A percentile compares a stretch with the other conserved stretches of the same genome.
Conservation (phyloP, 148 eudicot genomes). For the Cornus suecica region DNA sequence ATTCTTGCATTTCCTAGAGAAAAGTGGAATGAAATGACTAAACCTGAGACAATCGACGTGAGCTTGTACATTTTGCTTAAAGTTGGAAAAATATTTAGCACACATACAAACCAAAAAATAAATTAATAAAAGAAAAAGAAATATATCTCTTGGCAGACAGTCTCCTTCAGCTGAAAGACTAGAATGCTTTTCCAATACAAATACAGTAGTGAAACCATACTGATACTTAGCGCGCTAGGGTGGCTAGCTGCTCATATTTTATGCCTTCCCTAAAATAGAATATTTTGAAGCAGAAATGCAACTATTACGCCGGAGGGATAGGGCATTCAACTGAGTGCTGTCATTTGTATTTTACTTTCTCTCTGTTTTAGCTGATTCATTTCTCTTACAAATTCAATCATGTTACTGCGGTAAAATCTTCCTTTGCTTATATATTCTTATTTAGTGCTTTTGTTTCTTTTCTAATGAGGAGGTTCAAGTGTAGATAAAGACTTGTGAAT, state of each 20-base stretch:
- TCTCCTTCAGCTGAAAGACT: too few relatives aligned
- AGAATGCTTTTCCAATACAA: background rate
- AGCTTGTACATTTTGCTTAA: too few relatives aligned
- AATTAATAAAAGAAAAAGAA: background rate
- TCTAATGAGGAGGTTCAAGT: background rate
- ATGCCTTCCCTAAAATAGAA: too few relatives aligned
- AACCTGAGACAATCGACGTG: background rate
- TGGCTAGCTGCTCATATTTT: too few relatives aligned
- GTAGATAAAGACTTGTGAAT: background rate
- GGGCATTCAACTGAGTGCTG: too few relatives aligned
- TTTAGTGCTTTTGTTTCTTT: background rate
- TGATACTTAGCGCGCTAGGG: background rate
- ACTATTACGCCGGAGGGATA: too few relatives aligned
- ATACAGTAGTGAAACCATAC: background rate
- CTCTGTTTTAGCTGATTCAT: background rate
- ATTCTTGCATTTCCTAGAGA: background rate
- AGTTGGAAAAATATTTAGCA: background rate
- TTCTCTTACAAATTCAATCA: background rate
- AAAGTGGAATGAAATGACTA: background rate
- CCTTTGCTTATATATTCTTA: background rate
- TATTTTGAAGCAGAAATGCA: too few relatives aligned
- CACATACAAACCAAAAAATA: too few relatives aligned
- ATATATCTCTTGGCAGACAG: background rate
- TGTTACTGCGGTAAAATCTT: background rate
- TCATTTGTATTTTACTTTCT: too few relatives aligned